Percentiles rank a stretch among this genome's conserved stretches.
Evolutionary conservation across 495 filamentous ascomycete species (phyloP).

Genomic region (Tirmania nivea): DNA sequence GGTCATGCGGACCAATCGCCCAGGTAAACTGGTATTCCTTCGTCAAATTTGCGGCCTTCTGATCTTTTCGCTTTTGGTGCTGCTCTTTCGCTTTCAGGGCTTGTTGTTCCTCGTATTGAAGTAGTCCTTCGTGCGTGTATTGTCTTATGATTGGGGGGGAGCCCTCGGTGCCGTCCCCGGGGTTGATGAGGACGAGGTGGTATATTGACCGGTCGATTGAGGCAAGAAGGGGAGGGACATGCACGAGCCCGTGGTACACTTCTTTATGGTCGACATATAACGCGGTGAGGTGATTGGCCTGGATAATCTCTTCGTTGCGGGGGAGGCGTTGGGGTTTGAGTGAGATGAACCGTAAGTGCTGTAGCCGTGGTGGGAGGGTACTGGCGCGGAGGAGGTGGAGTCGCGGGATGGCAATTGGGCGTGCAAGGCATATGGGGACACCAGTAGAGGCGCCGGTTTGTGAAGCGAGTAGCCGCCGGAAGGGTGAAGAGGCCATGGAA

Average conservation of each 20-base stretch:
- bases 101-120: too few relatives aligned
- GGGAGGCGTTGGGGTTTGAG: not conserved
- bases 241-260: constrained; percentile 23
- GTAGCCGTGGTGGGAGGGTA: not conserved
- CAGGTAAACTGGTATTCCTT: constrained; percentile 49
- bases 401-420: not conserved
- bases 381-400: not conserved
- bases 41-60: not conserved
- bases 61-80: too few relatives aligned
- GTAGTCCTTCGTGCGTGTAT: too few relatives aligned
- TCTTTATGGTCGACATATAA: constrained; percentile 26
- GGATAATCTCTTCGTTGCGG: too few relatives aligned
- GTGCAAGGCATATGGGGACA: too few relatives aligned
- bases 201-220: constrained; percentile 25
- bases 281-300: too few relatives aligned
- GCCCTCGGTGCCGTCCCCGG: constrained; percentile 8
- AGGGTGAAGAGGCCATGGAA: too few relatives aligned
- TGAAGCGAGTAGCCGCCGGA: too few relatives aligned
- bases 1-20: constrained; percentile 39
- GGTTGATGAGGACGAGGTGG: constrained; percentile 25
- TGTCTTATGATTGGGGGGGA: too few relatives aligned
- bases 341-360: not conserved
- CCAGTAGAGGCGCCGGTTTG: too few relatives aligned
- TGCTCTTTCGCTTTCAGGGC: too few relatives aligned
- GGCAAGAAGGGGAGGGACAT: constrained; percentile 22